A percentile compares a stretch with the other conserved stretches of the same genome.
Conservation (phyloP, 352 stramenopile genomes). For the Pythium monospermum region DNA sequence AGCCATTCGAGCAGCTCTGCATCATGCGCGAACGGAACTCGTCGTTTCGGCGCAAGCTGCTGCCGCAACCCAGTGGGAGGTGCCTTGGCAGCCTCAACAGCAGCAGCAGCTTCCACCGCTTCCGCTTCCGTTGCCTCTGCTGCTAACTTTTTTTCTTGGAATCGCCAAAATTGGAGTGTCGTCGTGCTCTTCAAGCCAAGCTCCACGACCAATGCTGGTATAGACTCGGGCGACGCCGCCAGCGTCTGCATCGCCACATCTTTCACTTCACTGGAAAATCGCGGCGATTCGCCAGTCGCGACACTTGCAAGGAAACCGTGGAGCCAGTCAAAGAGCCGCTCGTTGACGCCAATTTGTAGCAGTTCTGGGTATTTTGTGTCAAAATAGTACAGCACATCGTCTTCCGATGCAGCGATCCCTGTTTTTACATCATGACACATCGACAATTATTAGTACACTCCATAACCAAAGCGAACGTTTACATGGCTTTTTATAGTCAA, state of each 20-base stretch:
- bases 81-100: too few relatives aligned
- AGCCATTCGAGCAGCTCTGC: constrained; percentile 56
- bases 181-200: constrained; percentile 50
- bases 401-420: constrained; percentile 24
- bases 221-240: constrained; percentile 12
- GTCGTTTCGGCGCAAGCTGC: constrained; percentile 6
- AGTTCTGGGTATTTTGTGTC: constrained; percentile 53
- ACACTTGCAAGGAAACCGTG: constrained; percentile 34
- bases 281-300: constrained; percentile 23
- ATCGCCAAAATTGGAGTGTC: constrained; percentile 60
- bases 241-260: constrained; percentile 25
- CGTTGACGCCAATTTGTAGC: constrained; percentile 35
- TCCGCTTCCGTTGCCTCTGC: constrained; percentile 3
- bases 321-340: constrained; percentile 52
- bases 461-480: neutral
- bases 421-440: neutral
- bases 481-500: neutral
- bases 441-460: neutral
- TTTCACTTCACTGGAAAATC: constrained; percentile 16
- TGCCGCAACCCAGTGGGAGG: neutral
- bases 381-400: constrained; percentile 68
- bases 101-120: too few relatives aligned
- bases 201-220: constrained; percentile 29
- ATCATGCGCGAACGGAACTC: constrained; percentile 24
- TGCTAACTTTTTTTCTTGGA: constrained; percentile 31